phyloP scores from a whole-genome alignment of 2,329 filamentous ascomycete species.

The Ophiostoma montium region DNA sequence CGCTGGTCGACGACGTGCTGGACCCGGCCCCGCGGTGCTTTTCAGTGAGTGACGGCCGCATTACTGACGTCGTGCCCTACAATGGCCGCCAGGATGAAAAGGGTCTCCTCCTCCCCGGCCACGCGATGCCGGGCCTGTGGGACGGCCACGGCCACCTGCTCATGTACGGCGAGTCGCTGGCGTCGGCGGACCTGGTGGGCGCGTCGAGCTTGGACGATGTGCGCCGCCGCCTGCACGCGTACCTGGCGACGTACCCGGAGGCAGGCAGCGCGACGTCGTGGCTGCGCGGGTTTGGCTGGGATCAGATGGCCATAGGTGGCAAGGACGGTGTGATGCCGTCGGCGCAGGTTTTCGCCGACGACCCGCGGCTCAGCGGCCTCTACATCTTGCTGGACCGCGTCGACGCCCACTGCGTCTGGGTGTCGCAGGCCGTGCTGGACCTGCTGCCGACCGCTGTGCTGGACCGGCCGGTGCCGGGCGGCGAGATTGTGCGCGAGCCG shows the following conservation, averaged over 20 bases:
- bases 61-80: constrained; percentile 33
- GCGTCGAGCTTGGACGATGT: constrained; percentile 40
- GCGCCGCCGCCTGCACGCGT: constrained; percentile 34
- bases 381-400: constrained; percentile 58
- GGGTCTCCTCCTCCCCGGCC: constrained; percentile 30
- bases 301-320: constrained; percentile 52
- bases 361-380: constrained; percentile 29
- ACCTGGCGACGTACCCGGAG: constrained; percentile 33
- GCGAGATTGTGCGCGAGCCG: constrained; percentile 46
- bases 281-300: constrained; percentile 57
- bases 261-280: constrained; percentile 40
- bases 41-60: constrained; percentile 35
- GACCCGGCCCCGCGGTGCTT: constrained; percentile 32
- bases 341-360: constrained; percentile 37
- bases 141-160: constrained; percentile 57
- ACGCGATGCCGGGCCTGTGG: constrained; percentile 54
- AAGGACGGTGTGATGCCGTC: constrained; percentile 45
- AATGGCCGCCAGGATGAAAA: no score
- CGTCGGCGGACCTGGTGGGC: constrained; percentile 51
- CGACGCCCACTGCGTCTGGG: constrained; percentile 58
- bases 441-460: constrained; percentile 39
- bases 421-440: constrained; percentile 47
- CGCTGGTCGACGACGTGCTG: constrained; percentile 23
- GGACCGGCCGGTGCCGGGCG: constrained; percentile 41
- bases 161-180: constrained; percentile 50